Percentiles rank a stretch among this genome's conserved stretches.
phyloP scores from a whole-genome alignment of 768 basidiomycete species.

The Chalciporus sphaerocephalus region DNA sequence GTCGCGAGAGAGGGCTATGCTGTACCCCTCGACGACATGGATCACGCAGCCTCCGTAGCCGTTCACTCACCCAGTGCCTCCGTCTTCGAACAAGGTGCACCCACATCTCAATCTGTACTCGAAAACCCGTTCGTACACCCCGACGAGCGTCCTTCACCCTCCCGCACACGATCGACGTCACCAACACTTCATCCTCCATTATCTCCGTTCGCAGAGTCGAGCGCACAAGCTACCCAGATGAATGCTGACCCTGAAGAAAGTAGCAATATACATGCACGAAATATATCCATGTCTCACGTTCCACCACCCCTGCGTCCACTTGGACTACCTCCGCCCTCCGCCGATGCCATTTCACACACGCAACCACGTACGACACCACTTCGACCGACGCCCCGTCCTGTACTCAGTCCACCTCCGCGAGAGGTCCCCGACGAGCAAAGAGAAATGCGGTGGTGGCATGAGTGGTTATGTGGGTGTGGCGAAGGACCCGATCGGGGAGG shows the following conservation, averaged over 20 bases:
- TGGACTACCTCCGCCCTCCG: conserved; percentile 51
- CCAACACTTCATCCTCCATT: conserved; percentile 7
- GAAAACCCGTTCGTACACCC: conserved; percentile 46
- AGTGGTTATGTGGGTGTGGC: conserved; percentile 78
- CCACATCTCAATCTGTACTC: conserved; percentile 7
- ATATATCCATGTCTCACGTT: conserved; percentile 13
- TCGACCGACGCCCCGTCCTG: conserved; percentile 33
- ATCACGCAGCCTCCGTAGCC: conserved; percentile 32
- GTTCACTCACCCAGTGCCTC: conserved; percentile 28
- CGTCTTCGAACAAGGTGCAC: conserved; percentile 10
- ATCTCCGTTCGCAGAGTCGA: conserved; percentile 38
- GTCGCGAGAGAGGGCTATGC: conserved; percentile 24
- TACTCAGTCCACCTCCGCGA: conserved; percentile 25
- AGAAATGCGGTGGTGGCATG: conserved; percentile 73
- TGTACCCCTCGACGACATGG: conserved; percentile 53
- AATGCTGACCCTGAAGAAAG: background rate
- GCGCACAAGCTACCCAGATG: conserved; percentile 1
- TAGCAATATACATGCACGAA: background rate
- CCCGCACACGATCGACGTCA: background rate
- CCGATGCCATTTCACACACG: conserved; percentile 33
- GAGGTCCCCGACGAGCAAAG: conserved; percentile 27
- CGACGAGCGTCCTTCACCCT: conserved; percentile 13
- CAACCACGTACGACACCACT: conserved; percentile 35
- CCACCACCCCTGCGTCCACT: conserved; percentile 55
- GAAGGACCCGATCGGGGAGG: conserved; percentile 73